Base-by-base conservation (phyloP, 495 filamentous ascomycete species). In the Emericellopsis terricola region DNA sequence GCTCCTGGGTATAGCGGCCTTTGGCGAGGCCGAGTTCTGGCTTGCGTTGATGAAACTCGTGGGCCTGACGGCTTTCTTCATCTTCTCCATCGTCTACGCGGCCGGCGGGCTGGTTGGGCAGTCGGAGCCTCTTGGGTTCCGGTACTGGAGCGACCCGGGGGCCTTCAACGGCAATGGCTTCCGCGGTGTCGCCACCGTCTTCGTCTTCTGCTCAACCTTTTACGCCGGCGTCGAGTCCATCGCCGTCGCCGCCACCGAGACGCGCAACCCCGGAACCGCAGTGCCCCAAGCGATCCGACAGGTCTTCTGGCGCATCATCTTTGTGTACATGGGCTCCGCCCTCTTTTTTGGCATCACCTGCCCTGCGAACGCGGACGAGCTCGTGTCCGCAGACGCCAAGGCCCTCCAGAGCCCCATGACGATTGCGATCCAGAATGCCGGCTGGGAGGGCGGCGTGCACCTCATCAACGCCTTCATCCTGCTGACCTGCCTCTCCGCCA, bases 221-320 rank as follows among this genome's bases (percentile, higher is more conserved):
- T 81, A 81, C 50, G 76, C 76, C 29, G 78, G 78, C n/a, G 72
- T 72, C 8, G 78, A 83, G 43, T 64, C 76, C 29, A 68, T 83
- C 6, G 77, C 76, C 43, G 73, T 83, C 8, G 76, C 78, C 13
- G 77, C 76, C 4, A 78, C 72, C 41, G 78, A 83, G 50, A 78
- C 76, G 20, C 69, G 70, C 43, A 81, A 83, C 48, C 78, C 78
- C 2, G 55, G 74, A 38, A 64, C 64, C 34, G 77, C 76, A 6
- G 70, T 83, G 0, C 78, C 78, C 1, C 59, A 68, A 0, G 78
- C 78, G 1, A 81, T 83, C 37, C 73, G 68, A 39, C 78, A 81
- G 45, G 76, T 78, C 16, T 82, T 82, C 47, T 70, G 67, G 61
- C 75, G 78, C 31, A 83, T 82, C 50, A 44, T 81, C 42, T 70